Evolutionary conservation across 768 basidiomycete genomes (phyloP).

Genomic region (Suillus spraguei): DNA sequence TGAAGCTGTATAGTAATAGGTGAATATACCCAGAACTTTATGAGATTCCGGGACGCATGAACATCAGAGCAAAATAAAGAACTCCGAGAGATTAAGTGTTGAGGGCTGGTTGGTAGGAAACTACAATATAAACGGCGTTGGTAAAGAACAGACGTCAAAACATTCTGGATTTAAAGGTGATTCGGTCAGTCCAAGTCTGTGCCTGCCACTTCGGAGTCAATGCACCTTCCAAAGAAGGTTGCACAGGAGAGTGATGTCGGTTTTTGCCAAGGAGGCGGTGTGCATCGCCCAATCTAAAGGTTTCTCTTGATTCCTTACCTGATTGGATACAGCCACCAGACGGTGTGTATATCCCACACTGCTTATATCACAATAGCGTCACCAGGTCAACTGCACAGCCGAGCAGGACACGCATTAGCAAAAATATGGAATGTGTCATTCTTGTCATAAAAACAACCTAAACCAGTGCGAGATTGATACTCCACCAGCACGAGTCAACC

Average conservation of each 20-base stretch:
- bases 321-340: background rate
- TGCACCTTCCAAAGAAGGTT: background rate
- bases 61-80: background rate
- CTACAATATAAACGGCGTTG: background rate
- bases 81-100: background rate
- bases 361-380: slow-evolving; percentile 4
- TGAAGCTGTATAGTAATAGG: background rate
- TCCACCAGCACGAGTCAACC: slow-evolving; percentile 14
- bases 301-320: background rate
- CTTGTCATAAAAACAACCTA: slow-evolving; percentile 30
- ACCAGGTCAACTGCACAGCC: slow-evolving; percentile 9
- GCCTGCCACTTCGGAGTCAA: background rate
- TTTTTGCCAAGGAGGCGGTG: background rate
- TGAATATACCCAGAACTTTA: background rate
- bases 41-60: background rate
- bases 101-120: background rate
- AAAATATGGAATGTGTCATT: slow-evolving; percentile 19
- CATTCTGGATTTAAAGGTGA: background rate
- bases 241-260: background rate
- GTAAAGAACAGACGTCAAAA: background rate
- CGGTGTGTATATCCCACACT: slow-evolving; percentile 8
- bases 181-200: background rate
- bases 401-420: slow-evolving; percentile 8
- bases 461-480: slow-evolving; percentile 8
- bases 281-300: background rate